Percentiles rank a stretch among this genome's conserved stretches.
phyloP scores from a whole-genome alignment of 2,329 filamentous ascomycete genomes.

The Pestalotiopsis sp. region DNA sequence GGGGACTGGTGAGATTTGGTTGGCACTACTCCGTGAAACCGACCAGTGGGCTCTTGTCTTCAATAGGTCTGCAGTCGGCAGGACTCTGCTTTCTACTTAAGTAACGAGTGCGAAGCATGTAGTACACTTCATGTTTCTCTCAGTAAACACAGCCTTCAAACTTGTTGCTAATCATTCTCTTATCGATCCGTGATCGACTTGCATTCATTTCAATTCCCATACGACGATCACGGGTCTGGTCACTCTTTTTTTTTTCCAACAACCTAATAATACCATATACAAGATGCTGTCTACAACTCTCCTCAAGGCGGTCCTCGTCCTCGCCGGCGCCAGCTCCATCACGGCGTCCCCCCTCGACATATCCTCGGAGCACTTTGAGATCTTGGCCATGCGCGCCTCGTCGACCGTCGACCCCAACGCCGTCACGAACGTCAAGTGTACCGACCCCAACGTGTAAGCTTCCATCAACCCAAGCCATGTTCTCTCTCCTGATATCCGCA shows the following conservation, averaged over 20 bases:
- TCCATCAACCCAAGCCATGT: neutral
- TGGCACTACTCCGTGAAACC: neutral
- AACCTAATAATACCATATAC: conserved; percentile 11
- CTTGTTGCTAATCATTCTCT: neutral
- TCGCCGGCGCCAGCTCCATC: conserved; percentile 33
- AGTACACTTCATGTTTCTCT: neutral
- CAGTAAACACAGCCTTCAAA: neutral
- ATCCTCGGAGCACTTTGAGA: conserved; percentile 46
- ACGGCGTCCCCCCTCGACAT: conserved; percentile 38
- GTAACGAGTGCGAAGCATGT: neutral
- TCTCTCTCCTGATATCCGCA: neutral
- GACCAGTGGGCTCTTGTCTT: neutral
- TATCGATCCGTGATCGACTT: conserved; percentile 13
- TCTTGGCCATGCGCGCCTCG: conserved; percentile 43
- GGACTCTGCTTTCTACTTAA: neutral
- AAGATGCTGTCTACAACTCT: conserved; percentile 37
- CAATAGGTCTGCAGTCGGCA: neutral
- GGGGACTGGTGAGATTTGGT: neutral
- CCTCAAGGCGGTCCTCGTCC: conserved; percentile 33
- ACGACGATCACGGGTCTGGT: conserved; percentile 5
- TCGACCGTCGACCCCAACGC: conserved; percentile 43
- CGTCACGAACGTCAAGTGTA: conserved; percentile 42
- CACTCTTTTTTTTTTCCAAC: conserved; percentile 5
- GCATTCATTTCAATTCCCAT: conserved; percentile 5
- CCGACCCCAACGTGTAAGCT: conserved; percentile 44